Evolutionary conservation across 1,284 basidiomycete species (phyloP).

Genomic region (Cryptococcus sp.): DNA sequence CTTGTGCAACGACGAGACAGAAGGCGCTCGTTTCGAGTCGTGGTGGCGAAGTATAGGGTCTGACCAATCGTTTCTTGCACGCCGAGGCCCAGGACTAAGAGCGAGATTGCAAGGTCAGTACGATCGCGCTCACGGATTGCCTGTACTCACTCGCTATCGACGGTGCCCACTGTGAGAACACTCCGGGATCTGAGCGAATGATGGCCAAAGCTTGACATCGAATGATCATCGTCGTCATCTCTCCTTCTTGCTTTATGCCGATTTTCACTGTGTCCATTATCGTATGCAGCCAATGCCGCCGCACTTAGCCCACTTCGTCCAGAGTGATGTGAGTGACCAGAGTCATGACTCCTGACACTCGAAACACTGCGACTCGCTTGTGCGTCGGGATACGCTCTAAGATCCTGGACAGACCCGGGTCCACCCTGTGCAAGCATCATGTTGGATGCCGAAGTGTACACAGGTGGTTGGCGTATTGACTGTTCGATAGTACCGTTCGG

Average conservation of each 20-base stretch:
- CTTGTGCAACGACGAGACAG: slow-evolving; percentile 70
- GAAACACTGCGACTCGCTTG: slow-evolving; percentile 14
- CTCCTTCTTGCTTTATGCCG: slow-evolving; percentile 76
- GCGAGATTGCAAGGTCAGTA: slow-evolving; percentile 50
- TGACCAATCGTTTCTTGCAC: slow-evolving; percentile 43
- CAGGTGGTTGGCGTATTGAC: slow-evolving; percentile 4
- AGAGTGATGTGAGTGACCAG: slow-evolving; percentile 15
- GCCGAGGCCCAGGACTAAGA: slow-evolving; percentile 78
- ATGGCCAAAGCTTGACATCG: slow-evolving; percentile 81
- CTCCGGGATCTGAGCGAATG: slow-evolving; percentile 61
- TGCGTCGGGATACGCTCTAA: slow-evolving; percentile 13
- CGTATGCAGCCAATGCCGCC: slow-evolving; percentile 26
- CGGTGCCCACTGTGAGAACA: slow-evolving; percentile 45
- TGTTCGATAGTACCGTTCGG: background rate
- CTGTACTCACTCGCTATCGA: slow-evolving; percentile 51
- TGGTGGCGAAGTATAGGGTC: slow-evolving; percentile 39
- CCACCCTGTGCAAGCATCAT: slow-evolving; percentile 2
- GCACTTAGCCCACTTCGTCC: slow-evolving; percentile 22
- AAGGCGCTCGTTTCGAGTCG: slow-evolving; percentile 59
- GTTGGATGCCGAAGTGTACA: slow-evolving; percentile 8
- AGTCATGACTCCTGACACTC: slow-evolving; percentile 23
- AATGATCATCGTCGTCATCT: slow-evolving; percentile 85
- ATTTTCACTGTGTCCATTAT: slow-evolving; percentile 29
- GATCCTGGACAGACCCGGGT: slow-evolving; percentile 4
- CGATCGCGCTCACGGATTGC: slow-evolving; percentile 50